Percentiles rank a stretch among this genome's conserved stretches.
Evolutionary conservation across 768 basidiomycete species (phyloP).

Genomic region (Auricularia cornea): DNA sequence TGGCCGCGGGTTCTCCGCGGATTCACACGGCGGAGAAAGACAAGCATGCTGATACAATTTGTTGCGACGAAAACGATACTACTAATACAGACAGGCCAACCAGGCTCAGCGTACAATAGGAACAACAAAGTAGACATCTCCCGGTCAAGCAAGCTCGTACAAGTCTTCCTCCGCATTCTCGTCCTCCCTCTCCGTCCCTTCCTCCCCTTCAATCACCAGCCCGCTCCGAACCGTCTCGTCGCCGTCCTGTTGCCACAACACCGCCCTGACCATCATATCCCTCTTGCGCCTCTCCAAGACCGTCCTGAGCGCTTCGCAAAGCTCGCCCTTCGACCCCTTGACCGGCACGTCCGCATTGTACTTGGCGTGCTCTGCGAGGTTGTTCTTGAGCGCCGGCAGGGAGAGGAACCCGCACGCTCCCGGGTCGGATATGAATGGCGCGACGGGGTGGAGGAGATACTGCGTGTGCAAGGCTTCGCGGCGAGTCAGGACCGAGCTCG

Average conservation of each 20-base stretch:
- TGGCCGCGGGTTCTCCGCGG: too few species aligned
- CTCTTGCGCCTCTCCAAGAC: constrained; percentile 39
- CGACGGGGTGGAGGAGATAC: constrained; percentile 38
- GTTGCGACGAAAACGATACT: too few species aligned
- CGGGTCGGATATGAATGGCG: constrained; percentile 45
- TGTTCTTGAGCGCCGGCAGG: constrained; percentile 40
- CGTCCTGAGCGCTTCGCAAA: constrained; percentile 37
- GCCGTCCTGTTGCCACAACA: background rate
- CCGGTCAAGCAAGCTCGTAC: too few species aligned
- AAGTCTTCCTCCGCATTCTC: too few species aligned
- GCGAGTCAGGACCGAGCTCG: too few species aligned
- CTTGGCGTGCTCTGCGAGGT: constrained; percentile 47
- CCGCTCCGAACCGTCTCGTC: background rate
- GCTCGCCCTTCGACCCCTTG: constrained; percentile 39
- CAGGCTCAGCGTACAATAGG: too few species aligned
- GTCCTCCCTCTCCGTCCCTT: too few species aligned
- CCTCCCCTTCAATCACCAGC: too few species aligned
- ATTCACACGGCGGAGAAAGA: too few species aligned
- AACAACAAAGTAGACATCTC: too few species aligned
- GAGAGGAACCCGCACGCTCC: constrained; percentile 35
- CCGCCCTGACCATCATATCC: constrained; percentile 44
- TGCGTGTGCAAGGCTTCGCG: constrained; percentile 38
- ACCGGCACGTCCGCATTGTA: constrained; percentile 37
- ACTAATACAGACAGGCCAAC: too few species aligned
- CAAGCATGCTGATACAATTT: too few species aligned